These are phyloP conservation scores for Fonsecaea erecta DNA, from an alignment of 2,329 filamentous ascomycete genomes.

Conservation along the genomic window DNA sequence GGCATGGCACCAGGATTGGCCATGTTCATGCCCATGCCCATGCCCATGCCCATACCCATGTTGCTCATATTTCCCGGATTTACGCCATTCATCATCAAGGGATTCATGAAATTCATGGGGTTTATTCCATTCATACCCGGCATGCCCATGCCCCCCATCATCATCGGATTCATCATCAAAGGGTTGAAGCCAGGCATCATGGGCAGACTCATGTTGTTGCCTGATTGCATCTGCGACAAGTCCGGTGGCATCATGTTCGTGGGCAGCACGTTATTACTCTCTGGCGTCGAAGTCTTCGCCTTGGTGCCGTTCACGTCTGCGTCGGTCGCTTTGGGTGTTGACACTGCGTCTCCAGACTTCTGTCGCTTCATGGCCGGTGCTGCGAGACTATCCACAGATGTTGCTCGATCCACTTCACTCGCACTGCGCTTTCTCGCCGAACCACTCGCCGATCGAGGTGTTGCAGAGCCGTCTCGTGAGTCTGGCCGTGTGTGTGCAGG, in stretches of 20 bases:
- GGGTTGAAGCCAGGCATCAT: conserved; percentile 36
- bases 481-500: conserved; percentile 24
- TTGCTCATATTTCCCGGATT: conserved; percentile 41
- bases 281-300: conserved; percentile 13
- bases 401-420: conserved; percentile 62
- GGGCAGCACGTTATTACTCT: conserved; percentile 30
- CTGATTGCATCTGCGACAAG: conserved; percentile 37
- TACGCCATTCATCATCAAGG: conserved; percentile 49
- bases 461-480: conserved; percentile 32
- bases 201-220: conserved; percentile 34
- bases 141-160: conserved; percentile 40
- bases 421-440: conserved; percentile 78
- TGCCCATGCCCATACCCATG: neutral
- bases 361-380: conserved; percentile 49
- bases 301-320: conserved; percentile 6
- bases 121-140: conserved; percentile 44
- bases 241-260: conserved; percentile 43
- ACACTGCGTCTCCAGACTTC: conserved; percentile 48
- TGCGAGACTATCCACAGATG: conserved; percentile 59
- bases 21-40: conserved; percentile 37
- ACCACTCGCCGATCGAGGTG: conserved; percentile 34
- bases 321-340: conserved; percentile 38
- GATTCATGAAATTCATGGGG: conserved; percentile 45
- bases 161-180: conserved; percentile 48
- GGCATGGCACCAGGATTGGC: conserved; percentile 37